Evolutionary conservation across 2,329 filamentous ascomycete genomes (phyloP), one percentile per base, ranked within the genome.

Genomic region (Scedosporium minutisporum): DNA sequence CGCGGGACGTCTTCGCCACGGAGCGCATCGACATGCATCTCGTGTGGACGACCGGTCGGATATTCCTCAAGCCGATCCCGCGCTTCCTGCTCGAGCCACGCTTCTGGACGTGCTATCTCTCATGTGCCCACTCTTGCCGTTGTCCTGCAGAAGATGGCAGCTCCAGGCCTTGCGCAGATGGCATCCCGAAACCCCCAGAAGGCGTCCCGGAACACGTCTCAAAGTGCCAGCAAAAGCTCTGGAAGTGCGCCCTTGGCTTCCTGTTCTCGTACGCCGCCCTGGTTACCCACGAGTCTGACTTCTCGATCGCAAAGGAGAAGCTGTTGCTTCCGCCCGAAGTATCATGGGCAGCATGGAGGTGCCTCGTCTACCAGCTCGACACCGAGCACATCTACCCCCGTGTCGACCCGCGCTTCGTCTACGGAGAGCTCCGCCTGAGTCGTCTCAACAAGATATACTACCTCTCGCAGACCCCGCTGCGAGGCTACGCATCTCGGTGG

Each of bases 381-480:
- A 65, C 66, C 16, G 65, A 68, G 41, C 66, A 69, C 58, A 72
- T 77, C 38, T 66, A 72, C 4, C 60, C 61, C n/a, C 57, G 67
- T 1, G 66, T 77, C 41, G 68, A 78, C 63, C 63, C 53, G 44
- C 76, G 76, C 1, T 80, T 76, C 64, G 60, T 67, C 57, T 75
- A 75, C 61, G 77, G 75, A 18, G 77, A 80, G 68, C 73, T 80
- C 12, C 72, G 75, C 3, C 65, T 77, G 16, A 68, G 70, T 61
- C 72, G 75, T 0, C 69, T 76, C 57, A 74, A 82, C 68, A 73
- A 76, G 62, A 74, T 77, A 58, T 74, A 76, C 65, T 69, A 69
- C 29, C 65, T 78, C 25, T 65, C 64, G 41, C 62, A 64, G 41
- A 67, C 64, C 3, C 71, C 68, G 3, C 63, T 70, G 10, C 65